Percentiles rank a stretch among this genome's conserved stretches.
These are phyloP conservation scores for Aethionema arabicum DNA, from an alignment of 345 rosid species.

Conservation along the genomic window DNA sequence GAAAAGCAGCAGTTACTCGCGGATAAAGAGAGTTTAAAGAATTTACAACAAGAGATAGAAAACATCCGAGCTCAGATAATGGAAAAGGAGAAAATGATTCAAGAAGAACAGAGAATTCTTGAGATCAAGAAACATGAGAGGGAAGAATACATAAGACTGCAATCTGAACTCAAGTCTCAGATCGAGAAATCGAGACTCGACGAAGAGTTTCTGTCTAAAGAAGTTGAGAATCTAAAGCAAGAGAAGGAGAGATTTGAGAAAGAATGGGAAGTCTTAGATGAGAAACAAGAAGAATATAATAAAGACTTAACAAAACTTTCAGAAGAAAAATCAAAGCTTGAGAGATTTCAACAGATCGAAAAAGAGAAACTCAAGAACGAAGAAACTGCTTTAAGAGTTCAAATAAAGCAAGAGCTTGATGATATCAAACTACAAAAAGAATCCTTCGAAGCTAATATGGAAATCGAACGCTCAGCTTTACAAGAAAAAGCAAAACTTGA, in stretches of 20 bases:
- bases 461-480: conserved; percentile 53
- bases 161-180: conserved; percentile 67
- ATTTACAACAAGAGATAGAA: conserved; percentile 59
- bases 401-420: conserved; percentile 52
- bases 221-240: conserved; percentile 61
- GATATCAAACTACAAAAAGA: conserved; percentile 60
- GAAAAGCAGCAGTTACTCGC: conserved; percentile 56
- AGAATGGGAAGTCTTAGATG: conserved; percentile 82
- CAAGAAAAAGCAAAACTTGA: conserved; percentile 53
- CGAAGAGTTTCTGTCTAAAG: conserved; percentile 67
- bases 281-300: conserved; percentile 52
- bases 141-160: conserved; percentile 57
- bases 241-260: conserved; percentile 75
- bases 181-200: conserved; percentile 55
- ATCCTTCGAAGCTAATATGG: conserved; percentile 62
- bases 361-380: conserved; percentile 59
- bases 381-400: conserved; percentile 50
- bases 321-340: conserved; percentile 55
- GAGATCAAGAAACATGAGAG: conserved; percentile 61
- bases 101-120: conserved; percentile 53
- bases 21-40: conserved; percentile 53
- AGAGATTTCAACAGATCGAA: conserved; percentile 45
- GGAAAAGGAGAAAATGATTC: conserved; percentile 51
- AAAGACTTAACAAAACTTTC: conserved; percentile 43
- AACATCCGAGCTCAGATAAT: conserved; percentile 56